These are phyloP conservation scores for Neonectria magnoliae DNA, from an alignment of 2,329 filamentous ascomycete species.

Conservation along the genomic window DNA sequence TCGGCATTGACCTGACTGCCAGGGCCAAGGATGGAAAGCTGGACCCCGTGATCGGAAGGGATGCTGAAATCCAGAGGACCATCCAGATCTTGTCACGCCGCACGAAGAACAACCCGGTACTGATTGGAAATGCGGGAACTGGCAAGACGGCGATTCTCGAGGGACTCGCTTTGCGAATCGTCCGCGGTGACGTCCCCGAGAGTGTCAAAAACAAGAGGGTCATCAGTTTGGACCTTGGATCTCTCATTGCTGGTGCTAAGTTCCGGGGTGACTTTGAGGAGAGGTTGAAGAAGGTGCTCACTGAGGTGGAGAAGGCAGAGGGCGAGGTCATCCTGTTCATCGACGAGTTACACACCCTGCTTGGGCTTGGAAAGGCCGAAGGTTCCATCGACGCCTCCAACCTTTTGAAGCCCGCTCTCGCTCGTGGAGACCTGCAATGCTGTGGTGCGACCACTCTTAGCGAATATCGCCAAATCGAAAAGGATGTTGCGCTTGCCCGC, in stretches of 20 bases:
- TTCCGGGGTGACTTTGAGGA: conserved; percentile 98
- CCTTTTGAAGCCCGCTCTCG: conserved; percentile 91
- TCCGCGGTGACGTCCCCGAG: conserved; percentile 92
- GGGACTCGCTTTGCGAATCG: conserved; percentile 88
- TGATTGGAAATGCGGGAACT: conserved; percentile 91
- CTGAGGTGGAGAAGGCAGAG: conserved; percentile 88
- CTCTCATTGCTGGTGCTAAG: conserved; percentile 94
- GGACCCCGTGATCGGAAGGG: conserved; percentile 94
- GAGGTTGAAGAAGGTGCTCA: conserved; percentile 87
- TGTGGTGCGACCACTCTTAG: conserved; percentile 93
- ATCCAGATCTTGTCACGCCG: conserved; percentile 92
- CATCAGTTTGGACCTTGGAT: conserved; percentile 86
- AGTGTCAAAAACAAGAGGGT: conserved; percentile 95
- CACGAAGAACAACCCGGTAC: conserved; percentile 94
- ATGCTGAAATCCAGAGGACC: conserved; percentile 89
- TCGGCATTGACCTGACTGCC: conserved; percentile 88
- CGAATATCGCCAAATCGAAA: conserved; percentile 94
- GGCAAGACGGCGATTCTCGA: conserved; percentile 96
- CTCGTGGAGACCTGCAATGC: conserved; percentile 91
- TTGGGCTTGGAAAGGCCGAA: conserved; percentile 93
- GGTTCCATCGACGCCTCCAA: conserved; percentile 98
- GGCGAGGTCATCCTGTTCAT: conserved; percentile 95
- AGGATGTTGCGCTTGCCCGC: conserved; percentile 91
- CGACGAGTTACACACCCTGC: conserved; percentile 90
- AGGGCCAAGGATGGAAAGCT: conserved; percentile 88